Conservation (phyloP, 805 yeast genomes). For the Spathaspora girioi region DNA sequence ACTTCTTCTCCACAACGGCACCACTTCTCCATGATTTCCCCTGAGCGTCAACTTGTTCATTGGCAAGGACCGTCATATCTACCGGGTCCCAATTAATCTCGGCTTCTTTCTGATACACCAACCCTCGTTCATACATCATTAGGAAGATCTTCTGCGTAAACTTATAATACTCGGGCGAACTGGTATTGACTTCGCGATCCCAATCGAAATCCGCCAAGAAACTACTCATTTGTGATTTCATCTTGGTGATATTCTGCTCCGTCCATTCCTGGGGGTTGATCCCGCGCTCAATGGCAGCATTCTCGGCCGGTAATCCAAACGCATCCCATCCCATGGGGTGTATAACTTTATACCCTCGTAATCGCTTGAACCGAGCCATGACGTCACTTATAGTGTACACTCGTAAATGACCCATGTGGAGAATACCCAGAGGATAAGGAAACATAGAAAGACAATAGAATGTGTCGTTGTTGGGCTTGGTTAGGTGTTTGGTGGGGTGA, state of each 20-base stretch:
- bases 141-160: constrained; percentile 90
- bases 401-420: constrained; percentile 92
- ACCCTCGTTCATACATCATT: constrained; percentile 65
- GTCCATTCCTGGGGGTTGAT: constrained; percentile 87
- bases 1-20: constrained; percentile 80
- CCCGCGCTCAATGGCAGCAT: constrained; percentile 88
- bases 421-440: constrained; percentile 92
- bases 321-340: constrained; percentile 99
- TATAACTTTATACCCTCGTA: constrained; percentile 72
- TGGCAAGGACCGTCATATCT: constrained; percentile 91
- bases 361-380: constrained; percentile 70
- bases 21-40: constrained; percentile 98
- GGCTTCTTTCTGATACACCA: constrained; percentile 83
- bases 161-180: constrained; percentile 81
- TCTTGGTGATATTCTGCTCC: constrained; percentile 65
- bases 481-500: constrained; percentile 30
- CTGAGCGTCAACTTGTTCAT: constrained; percentile 87
- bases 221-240: constrained; percentile 75
- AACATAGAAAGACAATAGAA: constrained; percentile 82
- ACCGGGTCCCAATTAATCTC: constrained; percentile 98
- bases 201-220: constrained; percentile 91
- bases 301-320: constrained; percentile 96
- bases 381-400: constrained; percentile 91
- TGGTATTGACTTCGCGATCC: constrained; percentile 86
- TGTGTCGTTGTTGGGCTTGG: constrained; percentile 7